Evolutionary conservation across 139 green algal genomes (phyloP).

Genomic region (Micractinium conductrix): DNA sequence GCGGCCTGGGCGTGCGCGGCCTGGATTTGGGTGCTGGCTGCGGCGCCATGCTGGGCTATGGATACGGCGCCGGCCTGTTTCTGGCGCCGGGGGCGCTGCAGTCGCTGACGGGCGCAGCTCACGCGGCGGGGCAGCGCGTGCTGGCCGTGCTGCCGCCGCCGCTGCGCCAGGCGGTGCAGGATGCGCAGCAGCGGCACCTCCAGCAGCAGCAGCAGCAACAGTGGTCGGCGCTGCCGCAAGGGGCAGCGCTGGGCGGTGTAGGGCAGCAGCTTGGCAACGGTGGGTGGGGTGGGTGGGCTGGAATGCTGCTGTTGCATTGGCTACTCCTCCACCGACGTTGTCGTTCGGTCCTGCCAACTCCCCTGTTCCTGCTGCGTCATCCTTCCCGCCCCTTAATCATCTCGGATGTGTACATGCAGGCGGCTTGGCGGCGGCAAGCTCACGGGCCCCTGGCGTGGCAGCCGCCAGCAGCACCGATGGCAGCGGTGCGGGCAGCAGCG

Average conservation of each 20-base stretch:
- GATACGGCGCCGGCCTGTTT: slow-evolving; percentile 38
- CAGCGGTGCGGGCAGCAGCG: slow-evolving; percentile 3
- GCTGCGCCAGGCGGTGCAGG: not conserved
- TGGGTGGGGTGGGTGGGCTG: not conserved
- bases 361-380: not conserved
- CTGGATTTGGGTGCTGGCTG: slow-evolving; percentile 37
- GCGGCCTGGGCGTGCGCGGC: not conserved
- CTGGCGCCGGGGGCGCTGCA: slow-evolving; percentile 28
- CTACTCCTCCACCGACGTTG: not conserved
- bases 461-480: slow-evolving; percentile 8
- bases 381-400: not conserved
- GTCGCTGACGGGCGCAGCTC: not conserved
- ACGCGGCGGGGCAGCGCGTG: not conserved
- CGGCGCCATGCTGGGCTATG: slow-evolving; percentile 35
- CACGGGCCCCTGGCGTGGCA: not conserved
- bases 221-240: not conserved
- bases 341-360: not conserved
- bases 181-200: not conserved
- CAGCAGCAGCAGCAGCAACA: not conserved
- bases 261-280: not conserved
- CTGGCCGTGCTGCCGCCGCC: slow-evolving; percentile 9
- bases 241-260: not conserved
- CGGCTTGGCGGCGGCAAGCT: not conserved
- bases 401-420: too few relatives aligned
- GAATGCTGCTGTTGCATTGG: too few relatives aligned